phyloP scores from a whole-genome alignment of 2,329 filamentous ascomycete species.

The Monascus ruber region DNA sequence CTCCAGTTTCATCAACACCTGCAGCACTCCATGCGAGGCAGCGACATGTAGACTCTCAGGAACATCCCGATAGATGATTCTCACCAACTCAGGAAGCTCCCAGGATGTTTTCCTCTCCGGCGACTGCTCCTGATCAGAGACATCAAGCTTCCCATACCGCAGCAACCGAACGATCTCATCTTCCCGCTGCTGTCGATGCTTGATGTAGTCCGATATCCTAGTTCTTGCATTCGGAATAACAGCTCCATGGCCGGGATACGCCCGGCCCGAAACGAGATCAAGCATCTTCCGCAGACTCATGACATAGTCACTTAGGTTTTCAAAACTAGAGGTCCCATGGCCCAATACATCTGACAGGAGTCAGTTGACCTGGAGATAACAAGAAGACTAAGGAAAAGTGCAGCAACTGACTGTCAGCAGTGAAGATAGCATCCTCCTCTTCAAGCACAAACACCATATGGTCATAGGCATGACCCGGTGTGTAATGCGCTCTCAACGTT shows the following conservation, averaged over 20 bases:
- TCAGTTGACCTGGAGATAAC: neutral
- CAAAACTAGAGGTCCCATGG: slow-evolving; percentile 76
- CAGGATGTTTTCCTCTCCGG: slow-evolving; percentile 36
- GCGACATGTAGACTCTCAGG: slow-evolving; percentile 63
- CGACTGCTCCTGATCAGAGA: slow-evolving; percentile 22
- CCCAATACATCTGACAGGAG: slow-evolving; percentile 56
- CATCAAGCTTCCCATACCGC: slow-evolving; percentile 28
- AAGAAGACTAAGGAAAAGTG: neutral
- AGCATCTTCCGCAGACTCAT: slow-evolving; percentile 59
- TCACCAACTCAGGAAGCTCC: slow-evolving; percentile 74
- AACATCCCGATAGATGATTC: slow-evolving; percentile 71
- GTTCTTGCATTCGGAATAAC: slow-evolving; percentile 60
- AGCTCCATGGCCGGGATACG: slow-evolving; percentile 80
- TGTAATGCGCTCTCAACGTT: slow-evolving; percentile 55
- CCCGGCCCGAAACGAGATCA: slow-evolving; percentile 47
- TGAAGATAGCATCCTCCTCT: slow-evolving; percentile 75
- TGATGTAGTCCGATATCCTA: slow-evolving; percentile 72
- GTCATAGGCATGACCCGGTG: slow-evolving; percentile 68
- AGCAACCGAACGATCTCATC: slow-evolving; percentile 61
- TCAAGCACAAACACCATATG: slow-evolving; percentile 69
- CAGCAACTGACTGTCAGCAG: slow-evolving; percentile 54
- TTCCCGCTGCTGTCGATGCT: slow-evolving; percentile 69
- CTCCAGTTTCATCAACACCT: slow-evolving; percentile 70
- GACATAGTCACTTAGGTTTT: slow-evolving; percentile 61
- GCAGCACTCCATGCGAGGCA: slow-evolving; percentile 62